Evolutionary conservation across 2,329 filamentous ascomycete species (phyloP).

Genomic region (Neospermospora avenae): DNA sequence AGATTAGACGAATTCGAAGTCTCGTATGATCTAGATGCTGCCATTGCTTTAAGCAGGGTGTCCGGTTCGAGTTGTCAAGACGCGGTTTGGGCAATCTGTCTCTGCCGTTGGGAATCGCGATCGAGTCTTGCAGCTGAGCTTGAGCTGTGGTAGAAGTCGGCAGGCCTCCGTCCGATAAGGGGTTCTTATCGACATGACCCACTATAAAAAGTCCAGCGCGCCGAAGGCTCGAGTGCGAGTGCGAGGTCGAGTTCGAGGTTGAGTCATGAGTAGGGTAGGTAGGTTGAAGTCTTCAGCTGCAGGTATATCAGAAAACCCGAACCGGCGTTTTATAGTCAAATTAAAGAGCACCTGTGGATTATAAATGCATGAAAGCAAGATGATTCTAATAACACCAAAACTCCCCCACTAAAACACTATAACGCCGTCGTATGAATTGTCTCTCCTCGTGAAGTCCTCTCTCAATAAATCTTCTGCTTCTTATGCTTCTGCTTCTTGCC

Average conservation of each 20-base stretch:
- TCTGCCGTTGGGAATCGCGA: constrained; percentile 16
- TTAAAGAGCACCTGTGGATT: neutral
- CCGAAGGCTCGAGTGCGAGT: neutral
- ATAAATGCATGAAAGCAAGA: neutral
- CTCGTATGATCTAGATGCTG: constrained; percentile 5
- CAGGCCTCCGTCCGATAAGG: too few relatives aligned
- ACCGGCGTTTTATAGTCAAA: neutral
- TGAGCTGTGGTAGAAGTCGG: neutral
- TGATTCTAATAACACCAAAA: constrained; percentile 13
- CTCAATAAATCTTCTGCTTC: constrained; percentile 27
- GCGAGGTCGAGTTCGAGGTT: neutral
- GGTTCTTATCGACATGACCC: constrained; percentile 1
- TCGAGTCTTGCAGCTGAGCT: neutral
- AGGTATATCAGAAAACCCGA: neutral
- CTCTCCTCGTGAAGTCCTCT: neutral
- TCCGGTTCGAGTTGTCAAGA: constrained; percentile 1
- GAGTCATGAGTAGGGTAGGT: neutral
- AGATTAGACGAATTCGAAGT: neutral
- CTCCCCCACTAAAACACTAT: constrained; percentile 9
- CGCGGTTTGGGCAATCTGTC: constrained; percentile 18
- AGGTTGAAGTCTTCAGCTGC: neutral
- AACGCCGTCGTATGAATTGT: constrained; percentile 8
- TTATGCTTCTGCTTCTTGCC: constrained; percentile 29
- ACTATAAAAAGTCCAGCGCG: constrained; percentile 1
- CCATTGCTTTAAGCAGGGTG: constrained; percentile 19